phyloP scores from a whole-genome alignment of 306 rosid genomes.

The Acacia acuminata region DNA sequence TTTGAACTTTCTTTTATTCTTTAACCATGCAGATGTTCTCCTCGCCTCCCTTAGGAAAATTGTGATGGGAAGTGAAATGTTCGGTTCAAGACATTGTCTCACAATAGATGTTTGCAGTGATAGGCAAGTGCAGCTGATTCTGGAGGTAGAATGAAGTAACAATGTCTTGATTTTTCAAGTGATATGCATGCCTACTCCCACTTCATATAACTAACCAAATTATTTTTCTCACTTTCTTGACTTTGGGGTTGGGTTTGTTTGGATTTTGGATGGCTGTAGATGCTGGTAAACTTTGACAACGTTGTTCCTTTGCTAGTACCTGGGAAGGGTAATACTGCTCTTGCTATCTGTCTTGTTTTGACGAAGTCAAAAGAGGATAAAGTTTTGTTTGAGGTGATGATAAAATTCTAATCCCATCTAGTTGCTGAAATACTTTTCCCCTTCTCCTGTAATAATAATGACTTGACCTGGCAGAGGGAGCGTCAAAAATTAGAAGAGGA shows the following conservation, averaged over 20 bases:
- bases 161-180: conserved; percentile 20
- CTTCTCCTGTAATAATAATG: conserved; percentile 15
- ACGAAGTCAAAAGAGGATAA: conserved; percentile 76
- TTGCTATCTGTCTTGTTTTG: conserved; percentile 61
- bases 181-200: conserved; percentile 6
- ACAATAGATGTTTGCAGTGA: conserved; percentile 82
- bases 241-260: not conserved
- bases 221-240: not conserved
- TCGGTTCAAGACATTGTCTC: conserved; percentile 72
- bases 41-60: conserved; percentile 61
- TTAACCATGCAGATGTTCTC: conserved; percentile 58
- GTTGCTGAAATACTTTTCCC: conserved; percentile 6
- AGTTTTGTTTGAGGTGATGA: conserved; percentile 67
- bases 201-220: conserved; percentile 8
- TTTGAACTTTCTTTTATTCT: conserved; percentile 23
- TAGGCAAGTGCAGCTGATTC: conserved; percentile 69
- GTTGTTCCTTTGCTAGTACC: conserved; percentile 69
- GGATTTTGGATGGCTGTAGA: conserved; percentile 48
- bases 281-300: conserved; percentile 60
- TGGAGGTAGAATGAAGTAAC: conserved; percentile 58
- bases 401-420: not conserved
- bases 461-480: conserved; percentile 55
- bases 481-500: conserved; percentile 58
- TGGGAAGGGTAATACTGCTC: conserved; percentile 55
- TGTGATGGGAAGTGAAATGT: conserved; percentile 54